Conservation (phyloP, 179 eudicot species). For the Beta lomatogona region DNA sequence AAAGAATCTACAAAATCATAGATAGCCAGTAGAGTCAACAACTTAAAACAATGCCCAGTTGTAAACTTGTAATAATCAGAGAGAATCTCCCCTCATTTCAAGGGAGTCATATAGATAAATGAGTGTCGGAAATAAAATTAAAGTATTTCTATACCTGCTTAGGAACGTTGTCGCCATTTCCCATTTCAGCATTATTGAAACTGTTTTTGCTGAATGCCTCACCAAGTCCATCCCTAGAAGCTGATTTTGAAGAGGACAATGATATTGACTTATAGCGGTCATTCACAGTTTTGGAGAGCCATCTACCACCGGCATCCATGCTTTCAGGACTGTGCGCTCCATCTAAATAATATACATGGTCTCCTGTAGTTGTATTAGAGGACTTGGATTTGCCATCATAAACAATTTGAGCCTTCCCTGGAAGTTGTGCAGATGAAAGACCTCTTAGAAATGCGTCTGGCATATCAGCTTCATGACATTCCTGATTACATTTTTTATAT, state of each 20-base stretch:
- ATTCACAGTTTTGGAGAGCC: slow-evolving; percentile 66
- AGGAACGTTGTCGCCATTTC: slow-evolving; percentile 25
- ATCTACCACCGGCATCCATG: slow-evolving; percentile 79
- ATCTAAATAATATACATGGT: slow-evolving; percentile 68
- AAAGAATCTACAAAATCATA: slow-evolving; percentile 55
- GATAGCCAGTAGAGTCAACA: not conserved
- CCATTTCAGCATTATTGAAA: slow-evolving; percentile 27
- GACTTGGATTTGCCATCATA: slow-evolving; percentile 39
- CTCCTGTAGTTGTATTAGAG: slow-evolving; percentile 48
- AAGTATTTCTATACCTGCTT: slow-evolving; percentile 45
- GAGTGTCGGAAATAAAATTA: not conserved
- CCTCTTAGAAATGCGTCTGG: slow-evolving; percentile 75
- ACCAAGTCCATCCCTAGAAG: slow-evolving; percentile 24
- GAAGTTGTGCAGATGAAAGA: slow-evolving; percentile 72
- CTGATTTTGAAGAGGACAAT: slow-evolving; percentile 21
- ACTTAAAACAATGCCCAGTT: not conserved
- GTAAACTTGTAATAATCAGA: not conserved
- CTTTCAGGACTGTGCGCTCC: slow-evolving; percentile 95
- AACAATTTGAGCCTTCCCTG: slow-evolving; percentile 80
- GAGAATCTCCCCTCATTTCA: not conserved
- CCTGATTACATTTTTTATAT: slow-evolving; percentile 38
- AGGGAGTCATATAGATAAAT: not conserved
- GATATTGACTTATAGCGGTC: slow-evolving; percentile 28
- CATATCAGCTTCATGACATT: slow-evolving; percentile 39
- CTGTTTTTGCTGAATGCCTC: slow-evolving; percentile 37